These are phyloP conservation scores for Coniophora puteana DNA, from an alignment of 1,284 basidiomycete species.

Conservation along the genomic window DNA sequence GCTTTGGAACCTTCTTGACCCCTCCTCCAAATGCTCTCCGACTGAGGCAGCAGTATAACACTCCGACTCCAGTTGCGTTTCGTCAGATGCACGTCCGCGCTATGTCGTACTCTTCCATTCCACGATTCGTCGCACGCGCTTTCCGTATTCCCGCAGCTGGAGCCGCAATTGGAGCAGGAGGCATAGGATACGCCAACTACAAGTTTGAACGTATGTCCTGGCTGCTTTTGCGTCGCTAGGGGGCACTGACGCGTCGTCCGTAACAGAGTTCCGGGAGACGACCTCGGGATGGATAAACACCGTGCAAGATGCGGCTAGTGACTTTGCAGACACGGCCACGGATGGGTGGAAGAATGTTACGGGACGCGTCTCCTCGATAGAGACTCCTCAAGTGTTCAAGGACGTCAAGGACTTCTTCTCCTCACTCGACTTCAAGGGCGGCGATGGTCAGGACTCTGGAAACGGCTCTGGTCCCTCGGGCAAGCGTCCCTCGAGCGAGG, in stretches of 20 bases:
- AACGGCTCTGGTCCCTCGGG: slow-evolving; percentile 21
- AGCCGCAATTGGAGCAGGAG: slow-evolving; percentile 84
- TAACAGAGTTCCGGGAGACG: slow-evolving; percentile 63
- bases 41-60: slow-evolving; percentile 42
- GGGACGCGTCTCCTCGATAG: slow-evolving; percentile 52
- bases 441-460: slow-evolving; percentile 21
- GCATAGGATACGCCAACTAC: slow-evolving; percentile 89
- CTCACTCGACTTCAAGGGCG: slow-evolving; percentile 30
- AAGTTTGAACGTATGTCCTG: slow-evolving; percentile 83
- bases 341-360: slow-evolving; percentile 59
- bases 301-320: slow-evolving; percentile 67
- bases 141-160: slow-evolving; percentile 85
- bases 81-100: slow-evolving; percentile 70
- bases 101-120: slow-evolving; percentile 81
- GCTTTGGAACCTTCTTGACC: slow-evolving; percentile 54
- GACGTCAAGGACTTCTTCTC: slow-evolving; percentile 68
- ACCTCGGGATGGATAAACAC: slow-evolving; percentile 62
- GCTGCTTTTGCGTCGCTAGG: neutral
- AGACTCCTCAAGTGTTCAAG: slow-evolving; percentile 71
- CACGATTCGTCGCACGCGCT: slow-evolving; percentile 77
- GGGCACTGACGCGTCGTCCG: neutral
- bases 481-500: slow-evolving; percentile 46
- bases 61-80: slow-evolving; percentile 38
- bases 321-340: slow-evolving; percentile 63
- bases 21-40: slow-evolving; percentile 34